Percentiles rank a stretch among this genome's conserved stretches.
These are phyloP conservation scores for Skeletonema tropicum DNA, from an alignment of 108 stramenopile species.

Conservation along the genomic window DNA sequence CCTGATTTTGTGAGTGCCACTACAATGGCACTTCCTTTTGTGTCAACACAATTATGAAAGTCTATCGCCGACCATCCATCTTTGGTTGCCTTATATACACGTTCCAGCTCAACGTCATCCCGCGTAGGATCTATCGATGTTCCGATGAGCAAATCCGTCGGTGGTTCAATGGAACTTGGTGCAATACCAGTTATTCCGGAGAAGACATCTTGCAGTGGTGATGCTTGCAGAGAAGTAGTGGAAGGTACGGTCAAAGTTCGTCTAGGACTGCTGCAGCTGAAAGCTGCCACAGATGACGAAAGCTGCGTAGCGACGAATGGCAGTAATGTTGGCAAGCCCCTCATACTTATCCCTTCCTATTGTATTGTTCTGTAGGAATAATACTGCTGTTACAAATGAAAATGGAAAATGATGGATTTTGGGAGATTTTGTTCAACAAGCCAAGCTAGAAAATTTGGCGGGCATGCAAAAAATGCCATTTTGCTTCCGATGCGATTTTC, in stretches of 20 bases:
- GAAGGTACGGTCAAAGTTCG: not conserved
- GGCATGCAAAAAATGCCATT: too few species aligned
- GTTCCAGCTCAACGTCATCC: constrained; percentile 38
- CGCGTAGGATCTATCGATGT: constrained; percentile 49
- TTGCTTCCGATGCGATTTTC: too few species aligned
- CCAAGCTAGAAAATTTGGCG: too few species aligned
- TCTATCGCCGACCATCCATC: constrained; percentile 82
- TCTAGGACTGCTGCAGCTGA: not conserved
- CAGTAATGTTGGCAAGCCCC: not conserved
- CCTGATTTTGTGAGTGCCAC: constrained; percentile 58
- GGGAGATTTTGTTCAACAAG: too few species aligned
- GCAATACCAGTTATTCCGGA: constrained; percentile 40
- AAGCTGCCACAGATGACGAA: not conserved
- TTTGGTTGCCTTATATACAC: constrained; percentile 58
- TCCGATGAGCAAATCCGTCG: constrained; percentile 31
- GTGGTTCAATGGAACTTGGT: constrained; percentile 37
- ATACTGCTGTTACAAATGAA: too few species aligned
- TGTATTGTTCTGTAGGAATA: not conserved
- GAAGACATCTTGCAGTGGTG: constrained; percentile 33
- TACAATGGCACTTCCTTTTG: constrained; percentile 73
- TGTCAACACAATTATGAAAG: constrained; percentile 76
- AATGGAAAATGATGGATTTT: too few species aligned
- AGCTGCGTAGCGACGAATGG: not conserved
- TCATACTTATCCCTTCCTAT: not conserved
- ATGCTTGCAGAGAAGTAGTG: constrained; percentile 10